Evolutionary conservation across 31 red algal genomes (phyloP), one percentile per base, ranked within the genome.

Genomic region (Bonnemaisonia californica): DNA sequence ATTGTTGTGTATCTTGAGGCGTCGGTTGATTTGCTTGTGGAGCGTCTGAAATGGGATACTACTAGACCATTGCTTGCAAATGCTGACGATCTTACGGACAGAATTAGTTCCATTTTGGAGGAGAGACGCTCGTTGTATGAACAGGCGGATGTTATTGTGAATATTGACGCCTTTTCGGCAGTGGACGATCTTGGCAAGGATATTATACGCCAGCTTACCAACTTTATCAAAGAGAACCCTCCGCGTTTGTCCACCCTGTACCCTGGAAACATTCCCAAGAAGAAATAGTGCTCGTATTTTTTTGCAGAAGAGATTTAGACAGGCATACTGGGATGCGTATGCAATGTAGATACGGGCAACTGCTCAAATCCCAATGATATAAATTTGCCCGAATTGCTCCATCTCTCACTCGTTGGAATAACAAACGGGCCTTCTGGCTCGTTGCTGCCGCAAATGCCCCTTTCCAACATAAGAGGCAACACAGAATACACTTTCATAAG

Each of bases 151-250:
- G 77, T 98, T 35, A 85, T 54, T 12, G 83, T 98, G 38, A 32
- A 37, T 0, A 54, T 91, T 26, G 60, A 71, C 18, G 34, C 16
- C 38, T 57, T 32, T 2, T 41, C 62, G 69, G 45, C 87, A 33
- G 68, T 88, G 0, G 93, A 88, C 41, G 83, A 78, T 3, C 57
- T 89, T 8, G 82, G 73, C 0, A 76, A 72, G 24, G 80, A 82
- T 23, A 62, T 92, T 2, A 78, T 87, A 37, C 77, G 74, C 22
- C 3, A 11, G 66, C 19, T 93, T 21, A 74, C 83, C 28, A 88
- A 86, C 27, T 93, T 90, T 64, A 91, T 97, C 76, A 84, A 85
- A 55, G 72, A 68, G 12, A 89, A 97, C 31, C 89, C 94, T 41
- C 90, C 90, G 13, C 74, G 82, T 30, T 41, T 79, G 1, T 66